phyloP scores from a whole-genome alignment of 768 basidiomycete species.

The Dioszegia aurantiaca region DNA sequence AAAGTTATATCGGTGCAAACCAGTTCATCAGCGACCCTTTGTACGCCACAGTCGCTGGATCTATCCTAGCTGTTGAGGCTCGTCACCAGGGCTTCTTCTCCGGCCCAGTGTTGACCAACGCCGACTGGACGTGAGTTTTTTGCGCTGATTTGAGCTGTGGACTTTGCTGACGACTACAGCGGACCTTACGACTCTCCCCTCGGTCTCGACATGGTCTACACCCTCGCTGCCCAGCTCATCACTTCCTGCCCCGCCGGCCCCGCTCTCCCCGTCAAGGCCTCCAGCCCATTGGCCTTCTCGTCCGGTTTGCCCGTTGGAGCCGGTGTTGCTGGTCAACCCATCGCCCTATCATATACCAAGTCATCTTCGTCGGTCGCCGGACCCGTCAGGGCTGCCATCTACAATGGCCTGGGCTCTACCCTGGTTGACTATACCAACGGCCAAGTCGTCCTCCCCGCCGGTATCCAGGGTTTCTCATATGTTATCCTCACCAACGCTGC shows the following conservation, averaged over 20 bases:
- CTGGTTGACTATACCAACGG: slow-evolving; percentile 32
- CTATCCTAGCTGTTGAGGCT: slow-evolving; percentile 64
- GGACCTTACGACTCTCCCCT: slow-evolving; percentile 59
- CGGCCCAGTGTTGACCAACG: slow-evolving; percentile 9
- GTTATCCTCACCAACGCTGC: slow-evolving; percentile 35
- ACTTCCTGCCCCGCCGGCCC: slow-evolving; percentile 62
- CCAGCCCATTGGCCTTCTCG: slow-evolving; percentile 55
- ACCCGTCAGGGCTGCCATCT: slow-evolving; percentile 40
- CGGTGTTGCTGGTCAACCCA: slow-evolving; percentile 52
- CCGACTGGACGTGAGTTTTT: slow-evolving; percentile 18
- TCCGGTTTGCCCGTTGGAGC: slow-evolving; percentile 16
- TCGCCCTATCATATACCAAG: slow-evolving; percentile 57
- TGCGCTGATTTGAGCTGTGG: neutral
- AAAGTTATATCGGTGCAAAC: slow-evolving; percentile 62
- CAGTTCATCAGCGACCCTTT: slow-evolving; percentile 57
- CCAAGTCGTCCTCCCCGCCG: slow-evolving; percentile 32
- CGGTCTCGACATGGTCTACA: slow-evolving; percentile 57
- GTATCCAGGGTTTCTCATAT: slow-evolving; percentile 39
- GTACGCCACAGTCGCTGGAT: slow-evolving; percentile 57
- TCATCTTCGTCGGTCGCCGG: slow-evolving; percentile 23
- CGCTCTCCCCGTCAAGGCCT: slow-evolving; percentile 57
- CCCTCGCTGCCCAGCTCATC: slow-evolving; percentile 58
- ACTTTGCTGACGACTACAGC: slow-evolving; percentile 2
- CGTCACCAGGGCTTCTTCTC: slow-evolving; percentile 60
- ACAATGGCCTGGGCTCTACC: slow-evolving; percentile 35